Base-by-base conservation (phyloP, 805 yeast species). In the Ogataea haglerorum region DNA sequence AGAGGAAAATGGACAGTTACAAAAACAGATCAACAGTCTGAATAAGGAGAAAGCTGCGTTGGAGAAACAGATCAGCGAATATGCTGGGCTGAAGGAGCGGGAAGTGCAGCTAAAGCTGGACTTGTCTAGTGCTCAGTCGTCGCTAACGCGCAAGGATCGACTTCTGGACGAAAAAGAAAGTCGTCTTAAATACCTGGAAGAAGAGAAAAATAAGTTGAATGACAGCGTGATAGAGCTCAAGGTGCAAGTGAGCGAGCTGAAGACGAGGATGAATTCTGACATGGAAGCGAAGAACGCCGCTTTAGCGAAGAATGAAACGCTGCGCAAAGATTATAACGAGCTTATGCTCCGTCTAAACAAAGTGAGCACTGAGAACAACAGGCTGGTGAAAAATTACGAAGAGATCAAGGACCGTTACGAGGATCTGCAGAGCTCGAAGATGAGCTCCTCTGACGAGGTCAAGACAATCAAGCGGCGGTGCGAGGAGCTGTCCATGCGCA, bases 401-500 rank as follows among this genome's bases (percentile, higher is more conserved):
- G 69, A 63, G 26, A 42, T 68, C 16, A 66, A 63, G 29, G 63
- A 59, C 28, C 70, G 69, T 38, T 63, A 59, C 41, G 62, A 58
- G 34, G 69, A 69, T 31, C 51, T 61, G n/a, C 58, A 59, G 21
- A 61, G 54, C 30, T 37, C 52, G 13, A 64, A 55, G 43, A 21
- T 39, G 9, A 45, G 42, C 7, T 48, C 60, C 2, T 51, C 51
- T 36, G 75, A 69, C 18, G 73, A 70, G 42, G 65, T 70, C 7
- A 81, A 75, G 28, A 49, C 68, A 0, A 52, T 78, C 44, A 81
- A 75, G 52, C 81, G 78, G 48, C 88, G 85, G 56, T 76, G 80
- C 44, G 91, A 86, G 37, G 95, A 87, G 53, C 58, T 85, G 36
- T 56, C 72, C 3, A 74, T 84, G 72, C 77, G 85, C 39, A 63